A percentile compares a stretch with the other conserved stretches of the same genome.
Evolutionary conservation across 441 rosid species (phyloP).

Genomic region (Gossypium laxum): DNA sequence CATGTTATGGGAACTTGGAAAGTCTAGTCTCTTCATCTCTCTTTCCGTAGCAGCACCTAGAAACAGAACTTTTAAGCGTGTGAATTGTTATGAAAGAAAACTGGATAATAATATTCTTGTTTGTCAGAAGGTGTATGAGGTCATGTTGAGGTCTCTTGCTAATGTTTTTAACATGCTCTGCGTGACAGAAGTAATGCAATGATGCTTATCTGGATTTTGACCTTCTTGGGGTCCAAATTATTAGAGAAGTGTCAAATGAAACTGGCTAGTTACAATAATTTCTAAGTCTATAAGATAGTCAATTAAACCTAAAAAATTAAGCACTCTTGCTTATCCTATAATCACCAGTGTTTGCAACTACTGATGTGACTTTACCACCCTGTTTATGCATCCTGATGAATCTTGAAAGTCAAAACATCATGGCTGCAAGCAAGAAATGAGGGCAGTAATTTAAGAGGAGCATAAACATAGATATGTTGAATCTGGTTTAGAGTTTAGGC

Average conservation of each 20-base stretch:
- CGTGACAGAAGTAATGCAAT: neutral
- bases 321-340: neutral
- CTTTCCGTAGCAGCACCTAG: neutral
- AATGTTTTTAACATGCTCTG: neutral
- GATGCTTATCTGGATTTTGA: neutral
- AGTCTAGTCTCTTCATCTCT: neutral
- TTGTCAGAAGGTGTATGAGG: neutral
- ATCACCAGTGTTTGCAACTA: neutral
- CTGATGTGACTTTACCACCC: neutral
- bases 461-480: neutral
- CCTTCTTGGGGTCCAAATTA: neutral
- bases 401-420: neutral
- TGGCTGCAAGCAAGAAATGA: neutral
- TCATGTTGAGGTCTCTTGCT: neutral
- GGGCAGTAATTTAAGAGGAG: neutral
- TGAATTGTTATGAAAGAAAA: neutral
- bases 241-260: neutral
- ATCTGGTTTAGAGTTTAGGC: neutral
- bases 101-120: neutral
- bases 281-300: neutral
- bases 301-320: neutral
- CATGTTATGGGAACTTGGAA: neutral
- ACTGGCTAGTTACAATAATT: neutral
- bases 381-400: neutral
- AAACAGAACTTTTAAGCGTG: neutral